Conservation (phyloP, 257 asterid species). For the Ligustrum vulgare region DNA sequence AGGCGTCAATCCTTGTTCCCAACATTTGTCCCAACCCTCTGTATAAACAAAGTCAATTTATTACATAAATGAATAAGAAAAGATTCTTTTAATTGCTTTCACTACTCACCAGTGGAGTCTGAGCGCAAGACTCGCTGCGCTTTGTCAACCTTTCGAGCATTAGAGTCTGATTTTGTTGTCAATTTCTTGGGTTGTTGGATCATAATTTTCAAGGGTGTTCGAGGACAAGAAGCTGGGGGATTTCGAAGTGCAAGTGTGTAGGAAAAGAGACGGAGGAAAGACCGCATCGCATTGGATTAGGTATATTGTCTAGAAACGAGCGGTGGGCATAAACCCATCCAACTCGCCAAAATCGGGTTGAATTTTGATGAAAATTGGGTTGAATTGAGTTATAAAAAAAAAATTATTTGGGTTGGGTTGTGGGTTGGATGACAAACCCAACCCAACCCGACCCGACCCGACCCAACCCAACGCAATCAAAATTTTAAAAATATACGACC, state of each 20-base stretch:
- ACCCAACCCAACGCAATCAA: too few species aligned
- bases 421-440: too few species aligned
- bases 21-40: constrained; percentile 82
- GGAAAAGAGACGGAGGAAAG: constrained; percentile 19
- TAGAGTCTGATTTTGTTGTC: constrained; percentile 7
- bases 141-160: constrained; percentile 29
- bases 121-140: constrained; percentile 51
- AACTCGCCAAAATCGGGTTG: too few species aligned
- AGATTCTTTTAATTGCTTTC: background rate
- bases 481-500: too few species aligned
- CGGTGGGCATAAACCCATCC: too few species aligned
- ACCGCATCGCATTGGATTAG: constrained; percentile 29
- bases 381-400: too few species aligned
- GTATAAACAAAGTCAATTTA: constrained; percentile 4
- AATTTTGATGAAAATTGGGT: too few species aligned
- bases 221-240: constrained; percentile 8
- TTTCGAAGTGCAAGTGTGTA: constrained; percentile 9
- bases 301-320: too few species aligned
- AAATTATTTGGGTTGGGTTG: too few species aligned
- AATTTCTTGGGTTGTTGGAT: constrained; percentile 8
- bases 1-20: constrained; percentile 77
- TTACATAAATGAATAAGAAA: background rate
- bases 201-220: constrained; percentile 27
- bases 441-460: too few species aligned
- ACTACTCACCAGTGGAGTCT: constrained; percentile 39